A percentile compares a stretch with the other conserved stretches of the same genome.
Conservation (phyloP, 2,329 filamentous ascomycete species). For the Blumeriella jaapii region DNA sequence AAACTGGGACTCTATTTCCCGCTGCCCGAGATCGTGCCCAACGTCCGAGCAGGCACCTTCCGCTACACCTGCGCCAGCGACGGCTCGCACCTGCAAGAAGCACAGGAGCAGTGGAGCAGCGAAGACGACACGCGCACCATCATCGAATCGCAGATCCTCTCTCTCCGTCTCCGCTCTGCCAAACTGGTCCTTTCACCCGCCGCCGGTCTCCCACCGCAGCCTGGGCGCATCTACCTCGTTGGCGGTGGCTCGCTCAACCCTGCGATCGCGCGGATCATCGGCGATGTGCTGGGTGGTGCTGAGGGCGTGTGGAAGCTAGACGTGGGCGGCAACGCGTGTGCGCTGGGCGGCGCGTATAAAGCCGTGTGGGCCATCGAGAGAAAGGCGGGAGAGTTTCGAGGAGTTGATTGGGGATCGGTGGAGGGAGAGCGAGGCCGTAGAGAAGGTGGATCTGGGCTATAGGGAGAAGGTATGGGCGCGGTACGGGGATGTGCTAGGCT, state of each 20-base stretch:
- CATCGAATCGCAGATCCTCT: slow-evolving; percentile 89
- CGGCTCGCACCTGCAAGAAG: slow-evolving; percentile 37
- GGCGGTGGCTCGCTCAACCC: slow-evolving; percentile 85
- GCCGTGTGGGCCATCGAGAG: slow-evolving; percentile 85
- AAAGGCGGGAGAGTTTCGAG: slow-evolving; percentile 64
- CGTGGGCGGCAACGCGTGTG: slow-evolving; percentile 90
- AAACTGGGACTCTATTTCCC: slow-evolving; percentile 93
- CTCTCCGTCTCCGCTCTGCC: slow-evolving; percentile 73
- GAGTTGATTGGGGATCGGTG: slow-evolving; percentile 74
- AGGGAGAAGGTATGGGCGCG: slow-evolving; percentile 58
- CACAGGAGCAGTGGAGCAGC: slow-evolving; percentile 38
- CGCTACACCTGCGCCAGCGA: slow-evolving; percentile 55
- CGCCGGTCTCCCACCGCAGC: slow-evolving; percentile 60
- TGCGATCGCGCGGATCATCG: slow-evolving; percentile 74
- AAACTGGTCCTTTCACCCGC: slow-evolving; percentile 54
- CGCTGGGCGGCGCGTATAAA: slow-evolving; percentile 88
- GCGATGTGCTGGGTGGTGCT: slow-evolving; percentile 75
- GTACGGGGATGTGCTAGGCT: slow-evolving; percentile 67
- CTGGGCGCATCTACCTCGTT: slow-evolving; percentile 83
- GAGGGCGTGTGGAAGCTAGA: slow-evolving; percentile 92
- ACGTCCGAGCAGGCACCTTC: slow-evolving; percentile 77
- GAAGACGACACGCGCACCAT: slow-evolving; percentile 73
- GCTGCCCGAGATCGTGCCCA: slow-evolving; percentile 89
- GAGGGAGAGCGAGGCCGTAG: slow-evolving; percentile 73
- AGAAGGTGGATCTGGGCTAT: slow-evolving; percentile 76